These are phyloP conservation scores for Verticillium klebahnii DNA, from an alignment of 2,329 filamentous ascomycete species.

Conservation along the genomic window DNA sequence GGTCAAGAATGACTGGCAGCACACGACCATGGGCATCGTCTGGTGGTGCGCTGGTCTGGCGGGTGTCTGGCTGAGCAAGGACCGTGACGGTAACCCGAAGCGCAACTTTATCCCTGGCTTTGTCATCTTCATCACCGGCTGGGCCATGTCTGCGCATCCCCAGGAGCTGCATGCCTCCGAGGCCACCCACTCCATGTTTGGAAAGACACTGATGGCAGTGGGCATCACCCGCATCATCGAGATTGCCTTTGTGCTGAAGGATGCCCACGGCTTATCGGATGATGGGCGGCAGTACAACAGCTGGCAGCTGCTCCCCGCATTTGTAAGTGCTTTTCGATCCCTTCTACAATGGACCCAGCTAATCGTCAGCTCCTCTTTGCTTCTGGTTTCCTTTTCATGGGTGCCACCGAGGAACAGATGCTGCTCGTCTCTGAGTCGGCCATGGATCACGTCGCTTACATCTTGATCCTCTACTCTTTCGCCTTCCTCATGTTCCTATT, in stretches of 20 bases:
- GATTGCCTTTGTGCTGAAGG: constrained; percentile 79
- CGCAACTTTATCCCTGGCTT: constrained; percentile 91
- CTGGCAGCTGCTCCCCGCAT: constrained; percentile 51
- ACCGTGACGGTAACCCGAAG: constrained; percentile 78
- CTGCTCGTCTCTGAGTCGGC: constrained; percentile 64
- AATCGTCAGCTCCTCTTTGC: constrained; percentile 72
- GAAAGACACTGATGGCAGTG: constrained; percentile 91
- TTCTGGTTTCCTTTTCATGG: constrained; percentile 95
- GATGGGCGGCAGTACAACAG: constrained; percentile 65
- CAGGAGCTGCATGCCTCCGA: constrained; percentile 80
- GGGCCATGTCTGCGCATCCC: constrained; percentile 90
- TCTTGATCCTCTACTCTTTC: constrained; percentile 85
- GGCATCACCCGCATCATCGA: constrained; percentile 84
- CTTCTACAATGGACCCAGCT: constrained; percentile 9
- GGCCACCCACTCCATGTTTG: constrained; percentile 84
- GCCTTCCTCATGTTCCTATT: constrained; percentile 91
- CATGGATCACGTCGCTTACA: constrained; percentile 86
- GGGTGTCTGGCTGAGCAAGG: constrained; percentile 86
- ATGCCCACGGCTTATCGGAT: constrained; percentile 60
- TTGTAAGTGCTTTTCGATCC: constrained; percentile 38
- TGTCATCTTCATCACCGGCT: constrained; percentile 87
- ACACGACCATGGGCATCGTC: constrained; percentile 98
- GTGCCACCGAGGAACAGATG: constrained; percentile 97
- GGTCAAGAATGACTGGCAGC: constrained; percentile 92
- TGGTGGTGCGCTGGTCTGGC: constrained; percentile 95